Conservation (phyloP, 805 yeast species). For the Wickerhamiella brachini region DNA sequence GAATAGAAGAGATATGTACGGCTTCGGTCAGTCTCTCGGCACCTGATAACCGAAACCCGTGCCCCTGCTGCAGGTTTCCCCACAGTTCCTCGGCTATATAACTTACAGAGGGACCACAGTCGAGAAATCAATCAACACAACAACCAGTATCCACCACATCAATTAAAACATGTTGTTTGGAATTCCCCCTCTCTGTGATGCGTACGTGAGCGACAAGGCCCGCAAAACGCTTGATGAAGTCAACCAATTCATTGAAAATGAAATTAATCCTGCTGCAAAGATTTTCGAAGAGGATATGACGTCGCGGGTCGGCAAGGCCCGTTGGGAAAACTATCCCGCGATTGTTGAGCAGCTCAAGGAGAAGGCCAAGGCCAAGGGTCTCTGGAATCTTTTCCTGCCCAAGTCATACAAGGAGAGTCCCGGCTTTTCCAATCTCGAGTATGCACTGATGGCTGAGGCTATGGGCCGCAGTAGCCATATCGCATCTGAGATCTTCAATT, state of each 20-base stretch:
- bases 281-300: slow-evolving; percentile 31
- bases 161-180: neutral
- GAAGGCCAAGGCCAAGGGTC: slow-evolving; percentile 38
- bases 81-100: neutral
- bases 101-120: too few species aligned
- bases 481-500: slow-evolving; percentile 49
- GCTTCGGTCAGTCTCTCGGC: neutral
- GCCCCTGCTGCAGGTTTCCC: neutral
- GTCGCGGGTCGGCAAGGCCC: slow-evolving; percentile 23
- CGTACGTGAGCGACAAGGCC: slow-evolving; percentile 24
- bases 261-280: slow-evolving; percentile 44
- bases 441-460: slow-evolving; percentile 51
- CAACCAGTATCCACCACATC: too few species aligned
- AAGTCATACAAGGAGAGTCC: slow-evolving; percentile 38
- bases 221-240: slow-evolving; percentile 25
- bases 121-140: neutral
- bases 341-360: slow-evolving; percentile 37
- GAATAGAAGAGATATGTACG: too few species aligned
- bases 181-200: slow-evolving; percentile 8
- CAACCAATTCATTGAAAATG: slow-evolving; percentile 40
- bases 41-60: neutral
- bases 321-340: slow-evolving; percentile 38
- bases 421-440: slow-evolving; percentile 47
- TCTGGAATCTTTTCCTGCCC: slow-evolving; percentile 49
- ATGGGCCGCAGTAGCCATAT: slow-evolving; percentile 37